These are phyloP conservation scores for Phoma sp. DNA, from an alignment of 2,329 filamentous ascomycete genomes.

Conservation along the genomic window DNA sequence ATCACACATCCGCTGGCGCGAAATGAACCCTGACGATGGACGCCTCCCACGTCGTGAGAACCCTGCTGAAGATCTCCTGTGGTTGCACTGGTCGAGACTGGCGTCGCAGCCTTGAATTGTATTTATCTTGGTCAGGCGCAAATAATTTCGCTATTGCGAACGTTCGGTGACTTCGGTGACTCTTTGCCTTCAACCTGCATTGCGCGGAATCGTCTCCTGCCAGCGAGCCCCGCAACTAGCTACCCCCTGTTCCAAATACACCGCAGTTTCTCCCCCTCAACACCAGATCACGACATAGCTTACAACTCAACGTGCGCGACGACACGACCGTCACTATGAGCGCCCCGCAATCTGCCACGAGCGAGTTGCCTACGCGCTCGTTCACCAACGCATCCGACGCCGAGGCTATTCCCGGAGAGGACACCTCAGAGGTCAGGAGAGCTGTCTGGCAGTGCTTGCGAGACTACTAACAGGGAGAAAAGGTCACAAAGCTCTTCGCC, in stretches of 20 bases:
- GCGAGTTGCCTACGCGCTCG: constrained; percentile 39
- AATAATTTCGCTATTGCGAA: not conserved
- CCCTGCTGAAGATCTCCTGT: constrained; percentile 14
- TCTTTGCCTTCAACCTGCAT: not conserved
- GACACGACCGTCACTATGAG: constrained; percentile 37
- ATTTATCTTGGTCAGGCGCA: constrained; percentile 8
- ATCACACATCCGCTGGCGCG: constrained; percentile 8
- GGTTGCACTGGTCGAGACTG: constrained; percentile 12
- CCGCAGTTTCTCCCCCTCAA: not conserved
- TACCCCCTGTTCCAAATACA: not conserved
- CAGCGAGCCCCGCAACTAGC: constrained; percentile 18
- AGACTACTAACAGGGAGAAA: not conserved
- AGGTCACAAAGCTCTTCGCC: constrained; percentile 69
- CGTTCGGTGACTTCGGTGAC: too few relatives aligned
- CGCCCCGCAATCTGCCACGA: constrained; percentile 43
- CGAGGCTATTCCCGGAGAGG: constrained; percentile 58
- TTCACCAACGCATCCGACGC: constrained; percentile 49
- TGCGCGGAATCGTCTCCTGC: constrained; percentile 8
- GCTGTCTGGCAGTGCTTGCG: too few relatives aligned
- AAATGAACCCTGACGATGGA: constrained; percentile 18
- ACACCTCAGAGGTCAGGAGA: constrained; percentile 52
- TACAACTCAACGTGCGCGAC: not conserved
- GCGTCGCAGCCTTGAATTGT: constrained; percentile 6
- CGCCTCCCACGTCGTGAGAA: constrained; percentile 12
- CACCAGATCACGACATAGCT: not conserved